Base-by-base conservation (phyloP, 139 green algal genomes). In the Micractinium conductrix region DNA sequence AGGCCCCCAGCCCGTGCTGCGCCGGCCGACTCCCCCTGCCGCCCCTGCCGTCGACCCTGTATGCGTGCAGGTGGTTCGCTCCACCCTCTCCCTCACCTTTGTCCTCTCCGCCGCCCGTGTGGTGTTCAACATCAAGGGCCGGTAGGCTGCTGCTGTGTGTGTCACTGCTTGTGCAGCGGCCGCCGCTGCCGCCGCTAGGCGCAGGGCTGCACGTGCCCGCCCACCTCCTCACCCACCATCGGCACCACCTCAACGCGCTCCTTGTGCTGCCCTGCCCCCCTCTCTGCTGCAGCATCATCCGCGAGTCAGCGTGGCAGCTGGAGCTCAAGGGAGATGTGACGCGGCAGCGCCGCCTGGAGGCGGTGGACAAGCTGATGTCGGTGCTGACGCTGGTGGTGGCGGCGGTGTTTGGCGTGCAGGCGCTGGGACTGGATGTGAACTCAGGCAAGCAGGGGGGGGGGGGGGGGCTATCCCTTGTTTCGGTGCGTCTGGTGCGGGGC, bases 111-210 rank as follows among this genome's bases (percentile, higher is more conserved):
- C 93, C 1, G 91, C 93, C 17, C 90, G 86, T 5, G 94, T 98
- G 58, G 91, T 97, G 40, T 97, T 96, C 88, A 98, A 96, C 91
- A 89, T 98, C 62, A 98, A 98, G 87, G 87, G 79, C 0, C 85
- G 94, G 53, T 96, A 58, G 48, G 48, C 48, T 58, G 48, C 48
- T 58, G 4, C 5, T 40, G 63, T 28, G 30, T 14, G 33, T 42
- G 30, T 38, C 14, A 43, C 17, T 73, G n/a, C 10, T 42, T 26
- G 19, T 42, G 65, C 22, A 43, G 12, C 33, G 68, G 8, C 5
- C 8, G 42, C 26, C 14, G 42, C 28, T 37, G 70, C 37, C 8
- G 40, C 35, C 43, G 65, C n/a, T 22, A n/a, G 65, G 4, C n/a
- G 48, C 48, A 58, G 16, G 16, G 48, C 48, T 10, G 16, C 48